Base-by-base conservation (phyloP, 805 yeast genomes). In the Torulaspora maleeae region DNA sequence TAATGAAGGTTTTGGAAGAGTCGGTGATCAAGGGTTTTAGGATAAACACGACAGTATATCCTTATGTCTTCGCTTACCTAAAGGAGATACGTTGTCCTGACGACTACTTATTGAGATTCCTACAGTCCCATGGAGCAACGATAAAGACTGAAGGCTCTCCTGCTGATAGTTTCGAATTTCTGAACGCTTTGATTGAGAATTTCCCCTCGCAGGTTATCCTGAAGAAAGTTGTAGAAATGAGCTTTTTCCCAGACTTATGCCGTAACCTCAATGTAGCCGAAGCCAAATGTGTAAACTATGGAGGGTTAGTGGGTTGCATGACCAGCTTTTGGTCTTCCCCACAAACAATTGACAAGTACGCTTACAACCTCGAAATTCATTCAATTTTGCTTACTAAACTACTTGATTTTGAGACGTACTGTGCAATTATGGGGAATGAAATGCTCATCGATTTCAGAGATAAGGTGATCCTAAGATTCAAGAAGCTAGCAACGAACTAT, bases 1-100 rank as follows among this genome's bases (percentile, higher is more conserved):
- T 70, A 4, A 50, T 68, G 54, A 71, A 69, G 51, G 47, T 68
- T 42, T 40, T 71, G 2, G 70, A 68, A 45, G 74, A 70, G 44
- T 71, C 74, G 5, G 58, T 66, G 16, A 58, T 69, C 13, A 70
- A 67, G 50, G 48, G 56, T n/a, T 55, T 60, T 7, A 48, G 49
- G 5, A 68, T 71, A 39, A 60, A 64, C 11, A 49, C 54, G 3
- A 58, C 55, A 12, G 49, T 65, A 12, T 71, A 71, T 43, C 63
- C 67, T 25, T 51, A 47, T 6, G 45, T 70, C 22, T 66, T 68
- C 51, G 59, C 63, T 13, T 68, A 54, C 49, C 45, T 71, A 38
- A 55, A 55, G 34, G 58, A 62, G 7, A 49, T 54, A 13, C 55
- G 58, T n/a, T 59, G 59, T 13, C 62, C 67, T 2, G 55, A 57